Percentiles rank a stretch among this genome's conserved stretches.
phyloP scores from a whole-genome alignment of 1,284 basidiomycete species.

The Irpex sp. region DNA sequence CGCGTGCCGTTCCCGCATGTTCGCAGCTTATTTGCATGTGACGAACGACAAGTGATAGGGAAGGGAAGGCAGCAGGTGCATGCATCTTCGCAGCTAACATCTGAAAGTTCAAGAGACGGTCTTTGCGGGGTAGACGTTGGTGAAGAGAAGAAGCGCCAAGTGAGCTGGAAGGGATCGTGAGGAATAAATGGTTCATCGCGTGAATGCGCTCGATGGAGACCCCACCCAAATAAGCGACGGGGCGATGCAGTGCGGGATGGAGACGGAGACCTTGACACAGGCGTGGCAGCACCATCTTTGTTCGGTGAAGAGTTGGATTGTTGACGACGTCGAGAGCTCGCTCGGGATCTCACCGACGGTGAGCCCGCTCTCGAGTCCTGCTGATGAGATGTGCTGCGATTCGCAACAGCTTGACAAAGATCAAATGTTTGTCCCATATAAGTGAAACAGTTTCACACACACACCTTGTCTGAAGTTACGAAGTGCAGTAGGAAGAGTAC shows the following conservation, averaged over 20 bases:
- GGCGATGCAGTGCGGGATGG: conserved; percentile 41
- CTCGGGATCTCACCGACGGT: conserved; percentile 16
- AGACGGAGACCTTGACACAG: conserved; percentile 26
- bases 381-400: conserved; percentile 1
- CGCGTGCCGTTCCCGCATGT: conserved; percentile 12
- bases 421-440: background rate
- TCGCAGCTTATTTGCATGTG: conserved; percentile 8
- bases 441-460: background rate
- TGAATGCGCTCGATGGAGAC: conserved; percentile 32
- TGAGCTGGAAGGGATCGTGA: conserved; percentile 38
- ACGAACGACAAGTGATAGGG: conserved; percentile 8
- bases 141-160: conserved; percentile 24
- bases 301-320: conserved; percentile 9
- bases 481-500: conserved; percentile 24
- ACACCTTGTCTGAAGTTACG: conserved; percentile 27
- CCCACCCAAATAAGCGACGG: conserved; percentile 31
- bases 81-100: conserved; percentile 11
- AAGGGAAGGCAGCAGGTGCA: conserved; percentile 15
- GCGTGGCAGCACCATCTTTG: conserved; percentile 17
- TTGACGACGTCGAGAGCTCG: conserved; percentile 12
- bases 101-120: conserved; percentile 7
- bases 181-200: conserved; percentile 47
- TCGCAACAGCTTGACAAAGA: background rate
- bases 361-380: conserved; percentile 20
- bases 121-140: conserved; percentile 14